phyloP scores from a whole-genome alignment of 2,329 filamentous ascomycete genomes.

The Aspergillus clavatus region DNA sequence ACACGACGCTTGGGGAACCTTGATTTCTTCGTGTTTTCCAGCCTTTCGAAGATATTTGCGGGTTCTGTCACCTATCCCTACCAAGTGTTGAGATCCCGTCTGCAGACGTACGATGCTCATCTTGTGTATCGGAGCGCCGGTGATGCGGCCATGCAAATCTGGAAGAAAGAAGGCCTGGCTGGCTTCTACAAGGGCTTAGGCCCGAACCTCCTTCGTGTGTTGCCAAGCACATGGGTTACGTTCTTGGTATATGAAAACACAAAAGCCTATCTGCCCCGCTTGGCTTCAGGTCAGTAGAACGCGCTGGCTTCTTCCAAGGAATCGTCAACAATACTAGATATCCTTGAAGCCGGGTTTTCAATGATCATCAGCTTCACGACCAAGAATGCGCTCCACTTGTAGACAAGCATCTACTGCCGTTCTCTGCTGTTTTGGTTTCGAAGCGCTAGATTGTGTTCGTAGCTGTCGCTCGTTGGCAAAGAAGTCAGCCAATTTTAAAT shows the following conservation, averaged over 20 bases:
- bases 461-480: too few species aligned
- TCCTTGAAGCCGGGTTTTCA: too few species aligned
- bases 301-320: not conserved
- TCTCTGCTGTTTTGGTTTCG: too few species aligned
- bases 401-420: too few species aligned
- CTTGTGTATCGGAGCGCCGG: conserved; percentile 65
- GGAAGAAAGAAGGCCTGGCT: conserved; percentile 68
- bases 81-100: conserved; percentile 79
- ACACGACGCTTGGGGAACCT: conserved; percentile 56
- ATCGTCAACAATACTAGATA: not conserved
- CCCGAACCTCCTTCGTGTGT: conserved; percentile 81
- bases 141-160: conserved; percentile 70
- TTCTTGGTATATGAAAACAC: conserved; percentile 97
- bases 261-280: conserved; percentile 62
- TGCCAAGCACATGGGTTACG: conserved; percentile 93
- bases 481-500: too few species aligned
- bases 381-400: too few species aligned
- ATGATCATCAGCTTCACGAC: too few species aligned
- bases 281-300: conserved; percentile 14
- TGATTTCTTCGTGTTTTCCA: conserved; percentile 77
- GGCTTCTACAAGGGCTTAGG: conserved; percentile 91
- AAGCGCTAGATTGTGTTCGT: too few species aligned
- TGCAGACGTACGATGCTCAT: conserved; percentile 85
- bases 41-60: conserved; percentile 77
- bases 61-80: conserved; percentile 92